Percentiles rank a stretch among this genome's conserved stretches.
phyloP scores from a whole-genome alignment of 192 early-diverging fungal genomes.

The Rhizophagus prolifer region DNA sequence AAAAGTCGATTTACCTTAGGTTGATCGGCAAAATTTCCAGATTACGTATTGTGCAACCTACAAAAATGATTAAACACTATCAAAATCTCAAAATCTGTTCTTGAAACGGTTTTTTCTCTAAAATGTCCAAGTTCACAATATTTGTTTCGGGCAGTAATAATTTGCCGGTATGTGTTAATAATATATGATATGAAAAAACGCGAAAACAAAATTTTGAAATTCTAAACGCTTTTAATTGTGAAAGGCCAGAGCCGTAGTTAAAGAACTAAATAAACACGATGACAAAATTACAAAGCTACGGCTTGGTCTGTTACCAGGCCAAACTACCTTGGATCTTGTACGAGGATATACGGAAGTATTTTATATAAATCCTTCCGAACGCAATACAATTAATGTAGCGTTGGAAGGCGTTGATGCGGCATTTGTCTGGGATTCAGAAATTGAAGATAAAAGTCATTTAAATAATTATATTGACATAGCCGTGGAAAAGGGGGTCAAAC shows the following conservation, averaged over 20 bases:
- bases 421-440: background rate
- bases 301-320: background rate
- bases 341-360: background rate
- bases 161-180: background rate
- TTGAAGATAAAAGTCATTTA: background rate
- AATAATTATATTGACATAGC: conserved; percentile 6
- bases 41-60: too few relatives aligned
- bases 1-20: too few relatives aligned
- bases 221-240: too few relatives aligned
- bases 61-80: too few relatives aligned
- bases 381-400: background rate
- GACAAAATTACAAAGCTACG: background rate
- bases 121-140: background rate
- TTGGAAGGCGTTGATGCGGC: conserved; percentile 12
- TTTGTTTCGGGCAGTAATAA: background rate
- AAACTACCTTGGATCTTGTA: conserved; percentile 8
- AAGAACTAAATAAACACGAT: background rate
- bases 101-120: too few relatives aligned
- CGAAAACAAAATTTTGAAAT: too few relatives aligned
- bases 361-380: background rate
- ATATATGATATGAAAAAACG: background rate
- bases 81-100: too few relatives aligned
- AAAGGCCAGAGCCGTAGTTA: too few relatives aligned
- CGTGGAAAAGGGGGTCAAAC: background rate
- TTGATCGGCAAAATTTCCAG: too few relatives aligned